phyloP scores from a whole-genome alignment of 768 basidiomycete species.

The Calocybe gangraenosa region DNA sequence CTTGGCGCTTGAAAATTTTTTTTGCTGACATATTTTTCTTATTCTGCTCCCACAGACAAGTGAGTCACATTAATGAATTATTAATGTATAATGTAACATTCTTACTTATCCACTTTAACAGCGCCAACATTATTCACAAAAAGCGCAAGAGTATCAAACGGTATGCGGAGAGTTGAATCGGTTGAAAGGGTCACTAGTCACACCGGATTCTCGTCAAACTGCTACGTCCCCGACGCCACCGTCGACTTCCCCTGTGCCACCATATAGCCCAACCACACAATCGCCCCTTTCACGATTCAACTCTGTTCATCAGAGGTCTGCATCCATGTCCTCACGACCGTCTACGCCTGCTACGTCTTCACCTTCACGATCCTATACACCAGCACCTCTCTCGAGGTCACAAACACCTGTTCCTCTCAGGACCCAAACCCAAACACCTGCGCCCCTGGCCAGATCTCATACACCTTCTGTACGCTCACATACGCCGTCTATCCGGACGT shows the following conservation, averaged over 20 bases:
- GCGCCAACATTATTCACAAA: conserved; percentile 60
- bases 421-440: conserved; percentile 32
- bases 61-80: conserved; percentile 34
- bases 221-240: conserved; percentile 31
- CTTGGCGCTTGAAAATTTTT: conserved; percentile 16
- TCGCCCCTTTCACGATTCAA: conserved; percentile 50
- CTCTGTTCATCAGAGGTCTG: conserved; percentile 52
- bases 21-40: conserved; percentile 15
- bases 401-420: conserved; percentile 15
- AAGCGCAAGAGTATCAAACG: conserved; percentile 67
- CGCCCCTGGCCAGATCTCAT: conserved; percentile 21
- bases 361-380: conserved; percentile 37
- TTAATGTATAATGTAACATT: background rate
- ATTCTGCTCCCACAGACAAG: conserved; percentile 44
- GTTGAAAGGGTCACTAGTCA: conserved; percentile 39
- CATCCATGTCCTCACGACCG: conserved; percentile 49
- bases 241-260: conserved; percentile 34
- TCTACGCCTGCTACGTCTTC: conserved; percentile 42
- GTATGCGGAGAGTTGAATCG: conserved; percentile 65
- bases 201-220: conserved; percentile 28
- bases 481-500: conserved; percentile 26
- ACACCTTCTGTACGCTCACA: conserved; percentile 22
- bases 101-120: conserved; percentile 23
- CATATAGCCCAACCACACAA: conserved; percentile 30
- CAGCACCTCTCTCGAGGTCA: conserved; percentile 27